Conservation (phyloP, 768 basidiomycete species). For the Naganishia friedmannii region DNA sequence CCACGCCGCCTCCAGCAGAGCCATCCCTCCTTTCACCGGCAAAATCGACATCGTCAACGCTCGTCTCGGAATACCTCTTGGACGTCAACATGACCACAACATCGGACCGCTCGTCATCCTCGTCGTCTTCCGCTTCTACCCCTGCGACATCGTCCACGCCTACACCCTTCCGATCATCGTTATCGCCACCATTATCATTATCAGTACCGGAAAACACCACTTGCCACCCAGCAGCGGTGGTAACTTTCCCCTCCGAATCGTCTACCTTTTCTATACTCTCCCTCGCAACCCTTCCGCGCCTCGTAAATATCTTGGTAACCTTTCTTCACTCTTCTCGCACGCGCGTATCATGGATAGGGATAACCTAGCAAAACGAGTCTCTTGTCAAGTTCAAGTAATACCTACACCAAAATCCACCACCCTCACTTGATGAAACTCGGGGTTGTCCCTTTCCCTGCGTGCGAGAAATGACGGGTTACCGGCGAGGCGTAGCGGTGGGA, state of each 20-base stretch:
- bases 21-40: constrained; percentile 1
- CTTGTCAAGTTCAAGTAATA: neutral
- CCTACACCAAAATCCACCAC: constrained; percentile 19
- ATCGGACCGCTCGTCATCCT: neutral
- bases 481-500: neutral
- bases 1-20: neutral
- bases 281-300: neutral
- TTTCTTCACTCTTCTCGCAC: neutral
- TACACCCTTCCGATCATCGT: constrained; percentile 1
- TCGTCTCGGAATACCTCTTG: constrained; percentile 19
- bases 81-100: neutral
- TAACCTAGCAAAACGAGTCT: neutral
- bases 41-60: constrained; percentile 15
- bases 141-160: neutral
- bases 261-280: neutral
- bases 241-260: constrained; percentile 22
- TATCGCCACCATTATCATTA: neutral
- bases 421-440: constrained; percentile 13
- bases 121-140: neutral
- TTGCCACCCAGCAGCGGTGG: constrained; percentile 33
- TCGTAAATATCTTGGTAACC: neutral
- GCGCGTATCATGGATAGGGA: neutral
- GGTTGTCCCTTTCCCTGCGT: neutral
- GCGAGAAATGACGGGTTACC: neutral
- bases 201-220: constrained; percentile 17